Base-by-base conservation (phyloP, 2,329 filamentous ascomycete species). In the Cercospora beticola region DNA sequence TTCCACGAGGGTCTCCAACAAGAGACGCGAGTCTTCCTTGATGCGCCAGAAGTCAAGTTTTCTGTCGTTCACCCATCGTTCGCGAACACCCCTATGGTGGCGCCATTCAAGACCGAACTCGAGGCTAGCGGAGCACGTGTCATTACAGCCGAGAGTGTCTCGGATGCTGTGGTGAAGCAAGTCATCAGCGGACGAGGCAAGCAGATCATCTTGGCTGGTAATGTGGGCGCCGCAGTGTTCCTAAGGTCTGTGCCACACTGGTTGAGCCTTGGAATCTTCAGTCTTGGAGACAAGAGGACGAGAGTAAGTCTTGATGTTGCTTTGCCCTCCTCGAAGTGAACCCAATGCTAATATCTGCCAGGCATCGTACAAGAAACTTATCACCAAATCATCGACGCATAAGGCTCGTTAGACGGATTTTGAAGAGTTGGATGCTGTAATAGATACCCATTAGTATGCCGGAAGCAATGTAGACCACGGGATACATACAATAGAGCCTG, bases 1-100 rank as follows among this genome's bases (percentile, higher is more conserved):
- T 86, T 87, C 75, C 85, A 88, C 70, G 86, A 88, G 78, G 81
- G 77, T 36, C 75, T 83, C 3, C 76, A 73, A 0, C 76, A 79
- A 49, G 82, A 83, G 68, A 71, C 83, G 16, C 80, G 82, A 67
- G 77, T 80, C 66, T 77, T 80, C 46, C 79, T 82, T 75, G 76
- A 80, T 12, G 81, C 79, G 21, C 81, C 81, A 18, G 74, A 82
- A 67, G 79, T 83, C 74, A 80, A 81, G 68, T 81, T 80, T 8
- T 79, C 79, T 5, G 77, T 81, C 26, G 78, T 83, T 0, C 81
- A 82, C 71, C 82, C 82, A 2, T 76, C 75, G 26, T 83, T 79
- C 76, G 81, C 80, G 10, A 77, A 75, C 30, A 82, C 82, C 5
- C 78, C 81, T 1, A 76, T 83, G 68, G 79, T 79, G 2, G 76